These are phyloP conservation scores for Cubamyces lactineus DNA, from an alignment of 768 basidiomycete species.

Conservation along the genomic window DNA sequence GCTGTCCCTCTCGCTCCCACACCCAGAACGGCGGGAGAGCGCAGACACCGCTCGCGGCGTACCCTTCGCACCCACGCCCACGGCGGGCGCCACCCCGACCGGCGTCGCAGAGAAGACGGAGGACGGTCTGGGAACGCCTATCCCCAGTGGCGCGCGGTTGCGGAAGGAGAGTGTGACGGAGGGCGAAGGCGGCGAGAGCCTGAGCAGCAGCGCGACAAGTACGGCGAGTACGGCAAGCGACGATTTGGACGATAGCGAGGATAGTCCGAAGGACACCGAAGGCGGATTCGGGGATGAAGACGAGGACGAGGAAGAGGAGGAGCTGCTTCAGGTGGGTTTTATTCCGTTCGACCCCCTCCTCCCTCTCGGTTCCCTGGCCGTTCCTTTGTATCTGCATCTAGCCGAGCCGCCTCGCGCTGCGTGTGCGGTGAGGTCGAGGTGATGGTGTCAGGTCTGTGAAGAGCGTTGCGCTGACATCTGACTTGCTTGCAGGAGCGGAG, in stretches of 20 bases:
- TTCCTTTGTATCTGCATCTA: neutral
- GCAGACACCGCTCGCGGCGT: slow-evolving; percentile 30
- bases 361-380: slow-evolving; percentile 17
- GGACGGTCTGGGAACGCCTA: slow-evolving; percentile 1
- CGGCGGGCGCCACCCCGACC: neutral
- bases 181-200: slow-evolving; percentile 21
- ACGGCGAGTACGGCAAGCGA: slow-evolving; percentile 34
- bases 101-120: neutral
- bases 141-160: slow-evolving; percentile 8
- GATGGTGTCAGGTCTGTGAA: slow-evolving; percentile 4
- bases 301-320: slow-evolving; percentile 30
- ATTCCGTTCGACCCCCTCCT: no score
- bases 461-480: slow-evolving; percentile 5
- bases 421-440: neutral
- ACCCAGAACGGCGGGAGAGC: slow-evolving; percentile 30
- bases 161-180: slow-evolving; percentile 14
- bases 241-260: slow-evolving; percentile 36
- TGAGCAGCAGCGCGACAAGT: slow-evolving; percentile 25
- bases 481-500: slow-evolving; percentile 17
- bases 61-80: slow-evolving; percentile 7
- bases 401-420: slow-evolving; percentile 11
- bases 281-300: slow-evolving; percentile 33
- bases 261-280: slow-evolving; percentile 27
- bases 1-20: slow-evolving; percentile 11
- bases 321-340: slow-evolving; percentile 28